Base-by-base conservation (phyloP, 768 basidiomycete genomes). In the Melanogaster broomeanus region DNA sequence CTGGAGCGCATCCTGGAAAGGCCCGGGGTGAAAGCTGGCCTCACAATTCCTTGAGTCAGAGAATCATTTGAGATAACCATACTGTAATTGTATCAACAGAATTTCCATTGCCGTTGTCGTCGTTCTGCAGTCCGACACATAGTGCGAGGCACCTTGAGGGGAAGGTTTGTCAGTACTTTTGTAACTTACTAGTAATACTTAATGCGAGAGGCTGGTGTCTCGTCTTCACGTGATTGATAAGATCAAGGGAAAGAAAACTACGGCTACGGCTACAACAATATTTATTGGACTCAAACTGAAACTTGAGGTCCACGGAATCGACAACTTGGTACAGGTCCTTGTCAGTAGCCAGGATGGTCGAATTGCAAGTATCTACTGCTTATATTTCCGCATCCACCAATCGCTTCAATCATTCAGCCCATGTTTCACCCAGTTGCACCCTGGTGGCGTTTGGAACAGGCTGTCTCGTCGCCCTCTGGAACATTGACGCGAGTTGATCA, bases 371-470 rank as follows among this genome's bases (percentile, higher is more conserved):
- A 28, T 60, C 61, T n/a, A 65, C 69, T 3, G 64, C 62, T 15
- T 80, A 83, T 60, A 74, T 78, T 19, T 65, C 79, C 4, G 77
- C 77, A 2, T 73, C 81, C 7, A 69, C 73, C 11, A 83, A 82
- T 55, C 67, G 82, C 37, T 72, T 74, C 59, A 63, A 67, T 40
- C 65, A 74, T 40, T 70, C 71, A 0, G 79, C 77, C 12, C 65
- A 70, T 45, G 53, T 65, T 0, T 72, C 73, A 7, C 52, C 59
- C 4, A 48, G 59, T 15, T 66, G 67, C 13, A 31, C 56, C 9
- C 65, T 81, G 5, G 66, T 85, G n/a, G 82, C 77, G 0, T 87
- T 81, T 52, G 87, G 81, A 13, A 72, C 84, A 0, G 76, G 77
- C 6, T 78, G 74, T 41, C 68, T 80, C 15, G 63, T 88, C 4